A percentile compares a stretch with the other conserved stretches of the same genome.
Evolutionary conservation across 257 asterid genomes (phyloP).

Genomic region (Nicotiana noctiflora): DNA sequence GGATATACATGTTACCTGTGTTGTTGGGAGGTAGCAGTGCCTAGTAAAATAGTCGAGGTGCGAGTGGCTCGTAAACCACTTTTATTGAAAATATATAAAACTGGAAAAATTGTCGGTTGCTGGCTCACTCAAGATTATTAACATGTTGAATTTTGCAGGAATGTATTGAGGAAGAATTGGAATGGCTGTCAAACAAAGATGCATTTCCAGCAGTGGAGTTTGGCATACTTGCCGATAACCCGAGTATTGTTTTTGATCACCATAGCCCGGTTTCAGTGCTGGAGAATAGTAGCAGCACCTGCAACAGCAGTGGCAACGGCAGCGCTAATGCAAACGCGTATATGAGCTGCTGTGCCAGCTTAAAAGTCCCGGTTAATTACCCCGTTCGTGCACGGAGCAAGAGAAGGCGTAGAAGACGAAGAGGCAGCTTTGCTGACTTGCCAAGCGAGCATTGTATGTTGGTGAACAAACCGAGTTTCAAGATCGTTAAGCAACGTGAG

Average conservation of each 20-base stretch:
- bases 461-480: conserved; percentile 22
- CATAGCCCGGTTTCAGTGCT: conserved; percentile 77
- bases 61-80: too few species aligned
- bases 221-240: conserved; percentile 40
- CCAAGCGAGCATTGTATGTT: conserved; percentile 20
- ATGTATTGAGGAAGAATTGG: conserved; percentile 51
- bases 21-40: too few species aligned
- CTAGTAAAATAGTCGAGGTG: too few species aligned
- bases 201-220: conserved; percentile 76
- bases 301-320: conserved; percentile 23
- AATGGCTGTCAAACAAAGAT: conserved; percentile 82
- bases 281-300: conserved; percentile 51
- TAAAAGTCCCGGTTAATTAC: conserved; percentile 42
- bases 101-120: too few species aligned
- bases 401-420: conserved; percentile 25
- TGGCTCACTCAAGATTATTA: neutral
- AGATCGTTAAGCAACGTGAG: conserved; percentile 25
- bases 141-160: conserved; percentile 25
- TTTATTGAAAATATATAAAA: too few species aligned
- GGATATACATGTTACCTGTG: too few species aligned
- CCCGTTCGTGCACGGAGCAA: conserved; percentile 68
- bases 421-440: conserved; percentile 23
- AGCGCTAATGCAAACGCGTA: conserved; percentile 25
- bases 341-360: conserved; percentile 47
- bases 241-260: conserved; percentile 32